These are phyloP conservation scores for Euclidium syriacum DNA, from an alignment of 345 rosid genomes.

Conservation along the genomic window DNA sequence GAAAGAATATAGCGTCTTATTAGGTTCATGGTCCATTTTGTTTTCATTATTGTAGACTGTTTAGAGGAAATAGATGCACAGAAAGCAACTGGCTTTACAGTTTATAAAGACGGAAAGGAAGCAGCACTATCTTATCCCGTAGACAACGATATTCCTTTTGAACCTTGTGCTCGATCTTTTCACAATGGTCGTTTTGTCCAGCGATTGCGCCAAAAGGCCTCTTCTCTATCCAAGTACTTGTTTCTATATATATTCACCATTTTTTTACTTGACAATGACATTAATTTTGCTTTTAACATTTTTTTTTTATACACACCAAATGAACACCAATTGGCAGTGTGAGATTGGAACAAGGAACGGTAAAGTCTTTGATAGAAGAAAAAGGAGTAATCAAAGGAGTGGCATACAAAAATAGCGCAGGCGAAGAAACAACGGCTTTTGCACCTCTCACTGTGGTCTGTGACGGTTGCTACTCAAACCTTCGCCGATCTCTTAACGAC, in stretches of 20 bases:
- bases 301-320: neutral
- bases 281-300: neutral
- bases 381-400: slow-evolving; percentile 45
- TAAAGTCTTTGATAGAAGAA: slow-evolving; percentile 45
- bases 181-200: slow-evolving; percentile 34
- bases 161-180: slow-evolving; percentile 25
- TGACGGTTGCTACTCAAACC: slow-evolving; percentile 51
- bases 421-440: slow-evolving; percentile 33
- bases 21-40: neutral
- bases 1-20: neutral
- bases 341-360: slow-evolving; percentile 43
- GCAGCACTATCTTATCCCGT: neutral
- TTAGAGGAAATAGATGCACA: slow-evolving; percentile 32
- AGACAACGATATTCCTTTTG: slow-evolving; percentile 16
- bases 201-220: slow-evolving; percentile 27
- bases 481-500: slow-evolving; percentile 41
- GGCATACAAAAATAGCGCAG: slow-evolving; percentile 32
- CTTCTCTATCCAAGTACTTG: slow-evolving; percentile 29
- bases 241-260: neutral
- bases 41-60: slow-evolving; percentile 20
- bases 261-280: neutral
- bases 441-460: slow-evolving; percentile 56
- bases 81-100: neutral
- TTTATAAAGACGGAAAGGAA: slow-evolving; percentile 8
- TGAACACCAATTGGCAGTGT: slow-evolving; percentile 31